Conservation (phyloP, 805 yeast species). For the Ogataea neopini region DNA sequence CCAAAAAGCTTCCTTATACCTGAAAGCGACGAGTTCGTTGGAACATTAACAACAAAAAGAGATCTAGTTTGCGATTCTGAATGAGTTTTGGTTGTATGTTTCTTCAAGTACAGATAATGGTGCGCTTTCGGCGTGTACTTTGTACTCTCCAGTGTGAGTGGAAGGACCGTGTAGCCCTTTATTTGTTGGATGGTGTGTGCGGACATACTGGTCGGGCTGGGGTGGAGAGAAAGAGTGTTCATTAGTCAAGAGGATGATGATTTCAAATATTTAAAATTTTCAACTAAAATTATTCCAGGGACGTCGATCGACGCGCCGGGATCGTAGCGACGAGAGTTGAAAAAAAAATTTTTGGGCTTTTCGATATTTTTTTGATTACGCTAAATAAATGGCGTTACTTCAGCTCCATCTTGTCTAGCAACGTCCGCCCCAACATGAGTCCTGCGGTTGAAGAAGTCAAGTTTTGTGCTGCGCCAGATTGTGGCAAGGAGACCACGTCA, state of each 20-base stretch:
- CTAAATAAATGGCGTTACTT: too few species aligned
- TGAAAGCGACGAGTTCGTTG: constrained; percentile 56
- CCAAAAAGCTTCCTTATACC: constrained; percentile 58
- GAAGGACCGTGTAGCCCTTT: constrained; percentile 58
- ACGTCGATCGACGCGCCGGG: constrained; percentile 7
- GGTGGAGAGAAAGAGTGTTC: not conserved
- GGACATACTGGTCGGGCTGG: not conserved
- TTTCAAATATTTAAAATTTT: not conserved
- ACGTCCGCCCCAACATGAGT: constrained; percentile 8
- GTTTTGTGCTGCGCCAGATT: constrained; percentile 73
- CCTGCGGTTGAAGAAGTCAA: constrained; percentile 17
- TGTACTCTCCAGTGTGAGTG: constrained; percentile 43
- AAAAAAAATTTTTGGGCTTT: constrained; percentile 1
- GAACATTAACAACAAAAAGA: constrained; percentile 77
- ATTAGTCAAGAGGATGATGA: not conserved
- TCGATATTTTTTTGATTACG: too few species aligned
- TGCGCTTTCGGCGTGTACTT: constrained; percentile 25
- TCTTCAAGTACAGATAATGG: constrained; percentile 68
- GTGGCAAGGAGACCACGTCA: constrained; percentile 80
- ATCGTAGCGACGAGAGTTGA: not conserved
- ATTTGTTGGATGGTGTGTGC: constrained; percentile 40
- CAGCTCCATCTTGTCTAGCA: not conserved
- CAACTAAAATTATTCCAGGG: not conserved
- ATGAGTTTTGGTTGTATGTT: constrained; percentile 50
- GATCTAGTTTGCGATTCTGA: constrained; percentile 51